Evolutionary conservation across 805 yeast species (phyloP), one percentile per base, ranked within the genome.

Genomic region (Alloascoidea africana): DNA sequence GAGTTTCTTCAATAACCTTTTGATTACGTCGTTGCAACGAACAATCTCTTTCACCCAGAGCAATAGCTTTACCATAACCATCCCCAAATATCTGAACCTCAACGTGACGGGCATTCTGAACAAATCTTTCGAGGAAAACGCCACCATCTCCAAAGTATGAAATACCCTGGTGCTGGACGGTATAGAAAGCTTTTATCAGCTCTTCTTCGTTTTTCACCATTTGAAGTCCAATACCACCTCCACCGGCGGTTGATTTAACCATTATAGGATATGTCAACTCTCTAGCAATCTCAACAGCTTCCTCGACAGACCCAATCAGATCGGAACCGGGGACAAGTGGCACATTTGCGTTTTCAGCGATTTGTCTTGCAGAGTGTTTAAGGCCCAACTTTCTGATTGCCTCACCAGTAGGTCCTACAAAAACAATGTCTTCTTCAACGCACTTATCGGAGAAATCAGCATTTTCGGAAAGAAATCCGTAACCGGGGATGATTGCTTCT

Each of bases 311-410:
- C 2, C 70, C 62, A 27, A 89, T 76, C 46, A 91, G 66, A 5
- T 85, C 93, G 13, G 96, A 82, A 36, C 98, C 98, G n/a, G 98
- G 97, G 41, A 87, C 96, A 41, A 91, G 66, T 4, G 98, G 98
- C 37, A 89, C 97, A 34, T 78, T 77, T n/a, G 97, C 97, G 35
- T 66, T 66, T 46, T 70, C 71, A 16, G 98, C 98, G 45, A 91
- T 84, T 52, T 77, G 91, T 60, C 97, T 76, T 5, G 98, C 98
- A 36, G 96, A 86, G 55, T 91, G 98, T 63, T 89, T 89, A 46
- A 91, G 68, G 35, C 98, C 98, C 37, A 89, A 68, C 50, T 77
- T 76, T 55, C 95, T 69, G 52, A 89, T 91, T 5, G 95, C 87
- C 42, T 83, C 86, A 38, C 96, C 96, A 13, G 89, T 68, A 14